Evolutionary conservation across 2,329 filamentous ascomycete species (phyloP).

Genomic region (Xylaria multiplex): DNA sequence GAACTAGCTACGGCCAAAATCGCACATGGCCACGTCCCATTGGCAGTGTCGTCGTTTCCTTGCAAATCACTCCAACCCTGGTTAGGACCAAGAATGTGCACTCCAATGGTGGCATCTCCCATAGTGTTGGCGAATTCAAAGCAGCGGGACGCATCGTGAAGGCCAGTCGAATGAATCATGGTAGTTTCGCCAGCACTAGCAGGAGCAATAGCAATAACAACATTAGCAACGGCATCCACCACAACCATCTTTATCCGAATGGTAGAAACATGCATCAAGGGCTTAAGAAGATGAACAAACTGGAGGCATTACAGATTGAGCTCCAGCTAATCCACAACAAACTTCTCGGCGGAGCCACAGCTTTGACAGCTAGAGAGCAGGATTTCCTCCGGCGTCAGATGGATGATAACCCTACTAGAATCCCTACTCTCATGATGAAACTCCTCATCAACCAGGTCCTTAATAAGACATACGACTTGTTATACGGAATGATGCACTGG

Average conservation of each 20-base stretch:
- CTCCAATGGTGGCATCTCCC: background rate
- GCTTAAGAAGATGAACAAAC: background rate
- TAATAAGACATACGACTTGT: slow-evolving; percentile 22
- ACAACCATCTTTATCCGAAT: background rate
- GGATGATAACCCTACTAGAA: background rate
- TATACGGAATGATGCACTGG: slow-evolving; percentile 32
- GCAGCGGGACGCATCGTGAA: background rate
- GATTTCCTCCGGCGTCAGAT: slow-evolving; percentile 20
- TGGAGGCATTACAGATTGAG: background rate
- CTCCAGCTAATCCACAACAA: slow-evolving; percentile 17
- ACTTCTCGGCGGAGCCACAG: slow-evolving; percentile 25
- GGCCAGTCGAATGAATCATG: background rate
- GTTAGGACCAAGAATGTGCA: background rate
- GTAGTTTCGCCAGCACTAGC: no score
- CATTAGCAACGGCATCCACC: background rate
- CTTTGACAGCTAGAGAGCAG: slow-evolving; percentile 27
- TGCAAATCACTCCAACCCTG: background rate
- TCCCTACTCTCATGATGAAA: slow-evolving; percentile 21
- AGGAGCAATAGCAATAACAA: background rate
- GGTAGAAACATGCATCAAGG: background rate
- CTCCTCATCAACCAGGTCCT: slow-evolving; percentile 27
- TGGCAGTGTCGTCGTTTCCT: background rate
- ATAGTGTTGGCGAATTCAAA: background rate
- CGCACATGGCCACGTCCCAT: background rate
- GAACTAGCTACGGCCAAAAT: background rate